Evolutionary conservation across 2,329 filamentous ascomycete genomes (phyloP).

Genomic region (Colletotrichum trifolii): DNA sequence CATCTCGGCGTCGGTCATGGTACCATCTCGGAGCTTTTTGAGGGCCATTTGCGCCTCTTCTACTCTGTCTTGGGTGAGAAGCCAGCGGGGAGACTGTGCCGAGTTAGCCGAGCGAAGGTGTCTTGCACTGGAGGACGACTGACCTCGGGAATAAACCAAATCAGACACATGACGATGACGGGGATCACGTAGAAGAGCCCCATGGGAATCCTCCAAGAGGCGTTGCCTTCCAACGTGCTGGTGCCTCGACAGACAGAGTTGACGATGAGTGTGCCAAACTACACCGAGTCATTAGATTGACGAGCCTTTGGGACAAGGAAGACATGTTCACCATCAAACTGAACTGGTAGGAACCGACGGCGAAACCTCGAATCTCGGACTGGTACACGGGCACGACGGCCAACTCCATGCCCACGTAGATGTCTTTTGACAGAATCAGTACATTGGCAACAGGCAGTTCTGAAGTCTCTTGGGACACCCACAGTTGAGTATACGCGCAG

Average conservation of each 20-base stretch:
- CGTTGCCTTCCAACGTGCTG: constrained; percentile 42
- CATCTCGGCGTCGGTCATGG: constrained; percentile 41
- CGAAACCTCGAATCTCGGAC: constrained; percentile 47
- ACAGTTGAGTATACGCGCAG: constrained; percentile 49
- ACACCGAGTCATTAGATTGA: neutral
- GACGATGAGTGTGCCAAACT: constrained; percentile 43
- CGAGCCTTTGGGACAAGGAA: fast-evolving
- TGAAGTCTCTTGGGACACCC: neutral
- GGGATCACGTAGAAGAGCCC: constrained; percentile 49
- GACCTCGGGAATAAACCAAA: constrained; percentile 45
- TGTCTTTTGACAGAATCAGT: constrained; percentile 30
- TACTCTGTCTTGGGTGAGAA: constrained; percentile 41
- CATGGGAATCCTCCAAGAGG: constrained; percentile 48
- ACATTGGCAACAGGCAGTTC: neutral
- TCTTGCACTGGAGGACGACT: neutral
- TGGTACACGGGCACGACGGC: constrained; percentile 51
- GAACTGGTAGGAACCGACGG: constrained; percentile 50
- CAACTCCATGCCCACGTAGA: constrained; percentile 54
- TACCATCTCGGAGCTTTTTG: constrained; percentile 40
- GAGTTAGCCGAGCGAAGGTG: neutral
- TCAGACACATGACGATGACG: constrained; percentile 41
- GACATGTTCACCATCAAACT: constrained; percentile 39
- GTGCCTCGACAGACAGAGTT: constrained; percentile 46
- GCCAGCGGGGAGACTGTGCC: constrained; percentile 44
- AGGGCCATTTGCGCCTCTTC: constrained; percentile 45